These are phyloP conservation scores for Citrus mangshanensis DNA, from an alignment of 345 rosid genomes.

Conservation along the genomic window DNA sequence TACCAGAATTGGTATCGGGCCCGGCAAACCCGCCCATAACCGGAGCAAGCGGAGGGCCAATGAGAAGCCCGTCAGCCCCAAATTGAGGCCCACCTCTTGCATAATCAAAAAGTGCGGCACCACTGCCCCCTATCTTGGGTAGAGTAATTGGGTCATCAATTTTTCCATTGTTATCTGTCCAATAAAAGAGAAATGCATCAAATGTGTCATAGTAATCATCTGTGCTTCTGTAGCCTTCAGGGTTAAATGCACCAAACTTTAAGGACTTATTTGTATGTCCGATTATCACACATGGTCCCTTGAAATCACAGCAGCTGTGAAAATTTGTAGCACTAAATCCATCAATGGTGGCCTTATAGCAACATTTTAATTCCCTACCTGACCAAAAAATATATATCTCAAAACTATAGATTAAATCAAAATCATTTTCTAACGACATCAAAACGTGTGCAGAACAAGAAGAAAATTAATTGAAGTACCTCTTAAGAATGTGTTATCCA, in stretches of 20 bases:
- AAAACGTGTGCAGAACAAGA: neutral
- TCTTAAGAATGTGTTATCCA: conserved; percentile 58
- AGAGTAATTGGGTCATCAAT: conserved; percentile 45
- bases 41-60: conserved; percentile 70
- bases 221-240: conserved; percentile 89
- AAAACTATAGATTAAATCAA: neutral
- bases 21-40: conserved; percentile 88
- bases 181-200: conserved; percentile 78
- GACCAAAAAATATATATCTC: neutral
- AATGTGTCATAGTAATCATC: conserved; percentile 84
- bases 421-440: neutral
- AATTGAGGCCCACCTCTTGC: conserved; percentile 69
- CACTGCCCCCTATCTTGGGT: conserved; percentile 81
- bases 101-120: conserved; percentile 83
- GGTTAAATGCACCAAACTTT: conserved; percentile 80
- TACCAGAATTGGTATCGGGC: conserved; percentile 74
- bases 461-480: conserved; percentile 25
- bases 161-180: conserved; percentile 36
- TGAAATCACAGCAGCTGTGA: conserved; percentile 75
- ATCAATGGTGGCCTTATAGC: conserved; percentile 67
- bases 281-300: conserved; percentile 87
- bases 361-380: conserved; percentile 77
- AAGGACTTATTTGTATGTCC: conserved; percentile 64
- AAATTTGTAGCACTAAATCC: conserved; percentile 82
- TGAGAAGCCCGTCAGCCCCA: conserved; percentile 79